Conservation (phyloP, 164 flowering plant genomes). For the Protea cynaroides region DNA sequence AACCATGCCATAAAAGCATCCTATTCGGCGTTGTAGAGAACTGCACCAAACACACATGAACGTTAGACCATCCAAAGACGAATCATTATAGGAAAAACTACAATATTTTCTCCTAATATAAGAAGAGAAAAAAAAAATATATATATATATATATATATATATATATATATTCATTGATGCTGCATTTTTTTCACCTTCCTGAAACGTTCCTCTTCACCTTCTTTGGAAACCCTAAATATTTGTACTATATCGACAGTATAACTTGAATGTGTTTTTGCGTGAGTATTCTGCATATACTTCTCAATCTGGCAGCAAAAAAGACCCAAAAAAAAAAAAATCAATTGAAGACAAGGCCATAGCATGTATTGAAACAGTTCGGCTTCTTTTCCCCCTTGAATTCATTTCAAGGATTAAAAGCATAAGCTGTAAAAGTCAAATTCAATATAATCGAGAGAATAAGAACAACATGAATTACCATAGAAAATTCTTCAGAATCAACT, state of each 20-base stretch:
- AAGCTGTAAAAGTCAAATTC: neutral
- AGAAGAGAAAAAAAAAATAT: neutral
- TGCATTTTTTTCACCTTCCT: slow-evolving; percentile 39
- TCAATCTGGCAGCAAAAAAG: slow-evolving; percentile 39
- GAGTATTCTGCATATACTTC: slow-evolving; percentile 74
- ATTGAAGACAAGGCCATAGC: neutral
- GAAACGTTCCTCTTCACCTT: slow-evolving; percentile 64
- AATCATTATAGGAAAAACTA: neutral
- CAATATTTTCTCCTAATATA: neutral
- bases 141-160: too few species aligned
- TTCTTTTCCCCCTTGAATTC: neutral
- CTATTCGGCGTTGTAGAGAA: slow-evolving; percentile 61
- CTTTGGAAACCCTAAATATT: slow-evolving; percentile 59
- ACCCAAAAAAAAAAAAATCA: neutral
- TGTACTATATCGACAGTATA: slow-evolving; percentile 72
- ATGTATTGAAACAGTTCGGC: neutral
- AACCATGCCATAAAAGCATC: slow-evolving; percentile 97
- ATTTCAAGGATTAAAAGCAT: neutral
- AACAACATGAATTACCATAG: slow-evolving; percentile 42
- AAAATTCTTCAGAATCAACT: slow-evolving; percentile 50
- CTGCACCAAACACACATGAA: slow-evolving; percentile 31
- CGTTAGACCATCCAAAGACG: neutral
- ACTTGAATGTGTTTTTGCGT: slow-evolving; percentile 79
- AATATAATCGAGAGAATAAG: neutral
- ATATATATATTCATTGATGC: neutral